Percentiles rank a stretch among this genome's conserved stretches.
Conservation (phyloP, 139 green algal genomes). For the Medakamo hakoo region DNA sequence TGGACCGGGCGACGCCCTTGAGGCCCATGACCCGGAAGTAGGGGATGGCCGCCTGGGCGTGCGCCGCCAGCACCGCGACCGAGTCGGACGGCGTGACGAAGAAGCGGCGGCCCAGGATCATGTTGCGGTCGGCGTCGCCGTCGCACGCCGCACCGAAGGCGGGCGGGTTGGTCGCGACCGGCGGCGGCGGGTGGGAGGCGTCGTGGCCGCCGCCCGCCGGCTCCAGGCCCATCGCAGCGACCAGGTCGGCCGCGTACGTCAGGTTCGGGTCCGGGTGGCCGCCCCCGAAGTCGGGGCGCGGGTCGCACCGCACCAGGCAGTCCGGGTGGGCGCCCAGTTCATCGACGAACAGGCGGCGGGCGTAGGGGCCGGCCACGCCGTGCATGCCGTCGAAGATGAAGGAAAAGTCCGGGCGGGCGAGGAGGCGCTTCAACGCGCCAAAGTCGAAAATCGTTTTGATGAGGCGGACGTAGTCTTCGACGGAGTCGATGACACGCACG, state of each 20-base stretch:
- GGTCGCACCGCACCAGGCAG: constrained; percentile 30
- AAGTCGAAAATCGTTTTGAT: constrained; percentile 84
- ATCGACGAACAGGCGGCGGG: constrained; percentile 68
- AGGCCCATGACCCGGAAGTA: constrained; percentile 75
- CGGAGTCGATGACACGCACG: constrained; percentile 62
- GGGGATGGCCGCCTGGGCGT: constrained; percentile 71
- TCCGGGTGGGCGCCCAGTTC: constrained; percentile 7
- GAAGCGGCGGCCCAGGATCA: constrained; percentile 84
- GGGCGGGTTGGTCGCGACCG: constrained; percentile 46
- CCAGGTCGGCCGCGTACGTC: constrained; percentile 84
- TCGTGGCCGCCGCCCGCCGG: constrained; percentile 13
- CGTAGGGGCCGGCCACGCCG: constrained; percentile 80
- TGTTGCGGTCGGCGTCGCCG: constrained; percentile 89
- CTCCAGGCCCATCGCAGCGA: constrained; percentile 43
- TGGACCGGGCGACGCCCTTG: constrained; percentile 84
- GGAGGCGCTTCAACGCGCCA: constrained; percentile 50
- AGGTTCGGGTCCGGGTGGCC: constrained; percentile 92
- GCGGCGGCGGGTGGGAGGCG: constrained; percentile 63
- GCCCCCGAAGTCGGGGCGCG: constrained; percentile 60
- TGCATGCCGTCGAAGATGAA: constrained; percentile 87
- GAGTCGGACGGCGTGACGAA: constrained; percentile 85
- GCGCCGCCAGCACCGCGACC: constrained; percentile 87
- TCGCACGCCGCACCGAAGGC: constrained; percentile 69
- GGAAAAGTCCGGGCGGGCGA: constrained; percentile 65
- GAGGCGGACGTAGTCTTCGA: constrained; percentile 74